Base-by-base conservation (phyloP, 352 stramenopile species). In the Globisporangium viniferum region DNA sequence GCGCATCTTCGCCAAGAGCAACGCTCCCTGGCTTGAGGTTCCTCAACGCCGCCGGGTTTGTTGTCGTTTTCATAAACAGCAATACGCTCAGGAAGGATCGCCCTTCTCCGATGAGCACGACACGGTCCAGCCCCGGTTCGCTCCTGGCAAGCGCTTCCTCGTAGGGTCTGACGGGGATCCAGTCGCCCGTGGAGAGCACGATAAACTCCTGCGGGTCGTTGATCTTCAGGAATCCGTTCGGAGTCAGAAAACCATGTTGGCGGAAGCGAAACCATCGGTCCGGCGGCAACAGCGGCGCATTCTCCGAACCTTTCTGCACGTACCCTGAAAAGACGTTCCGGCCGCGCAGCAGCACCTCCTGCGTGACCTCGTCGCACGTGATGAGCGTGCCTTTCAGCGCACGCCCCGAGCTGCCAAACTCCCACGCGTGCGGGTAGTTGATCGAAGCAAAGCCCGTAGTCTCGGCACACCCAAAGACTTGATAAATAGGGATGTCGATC, bases 401-500 rank as follows among this genome's bases (percentile, higher is more conserved):
- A 7, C 82, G 81, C 18, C 88, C 88, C 9, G 70, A 88, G 39
- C 74, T 91, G 8, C 88, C 88, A 59, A 92, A 84, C 61, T 91
- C 84, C 81, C 86, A 95, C 29, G 76, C 73, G 62, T 92, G 78
- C 2, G 86, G 82, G 61, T 79, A 92, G 65, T 92, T 95, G 58
- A 93, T 78, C 2, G 84, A 68, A 2, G 80, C 81, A 33, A 95
- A 91, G 33, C 88, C 88, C 22, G 73, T 85, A 10, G 84, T 88
- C 63, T 93, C 86, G 18, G 82, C 67, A 5, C 76, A 84, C 3
- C 88, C 88, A 61, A 87, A 90, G 14, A 92, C 73, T 67, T 92
- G 84, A 66, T 93, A 95, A 36, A 95, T 88, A 8, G 87, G 87
- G 4, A 91, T 82, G 68, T 93, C 87, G 39, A 94, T 88, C 1